These are phyloP conservation scores for Usnea hakonensis DNA, from an alignment of 495 filamentous ascomycete genomes.

Conservation along the genomic window DNA sequence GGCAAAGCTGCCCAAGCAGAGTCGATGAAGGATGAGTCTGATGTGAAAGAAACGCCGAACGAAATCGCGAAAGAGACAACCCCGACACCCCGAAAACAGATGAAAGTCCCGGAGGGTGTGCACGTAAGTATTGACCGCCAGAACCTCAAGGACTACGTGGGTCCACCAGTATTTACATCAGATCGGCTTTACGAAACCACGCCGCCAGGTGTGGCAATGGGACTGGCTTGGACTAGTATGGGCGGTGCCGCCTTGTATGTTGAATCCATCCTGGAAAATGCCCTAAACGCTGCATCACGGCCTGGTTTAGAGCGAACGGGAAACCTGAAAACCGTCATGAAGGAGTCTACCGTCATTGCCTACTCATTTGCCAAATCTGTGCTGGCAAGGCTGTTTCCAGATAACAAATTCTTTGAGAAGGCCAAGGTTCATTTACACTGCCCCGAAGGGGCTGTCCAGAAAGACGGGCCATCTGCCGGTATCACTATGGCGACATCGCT, in stretches of 20 bases:
- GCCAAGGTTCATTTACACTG: slow-evolving; percentile 94
- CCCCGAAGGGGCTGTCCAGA: slow-evolving; percentile 92
- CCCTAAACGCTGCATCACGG: slow-evolving; percentile 59
- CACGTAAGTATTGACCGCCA: slow-evolving; percentile 83
- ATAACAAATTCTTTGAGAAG: slow-evolving; percentile 94
- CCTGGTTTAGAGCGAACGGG: slow-evolving; percentile 84
- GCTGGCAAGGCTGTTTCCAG: slow-evolving; percentile 73
- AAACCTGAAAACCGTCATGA: slow-evolving; percentile 95
- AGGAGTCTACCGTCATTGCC: slow-evolving; percentile 87
- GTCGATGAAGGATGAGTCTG: slow-evolving; percentile 52
- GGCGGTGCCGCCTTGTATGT: slow-evolving; percentile 95
- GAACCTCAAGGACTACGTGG: slow-evolving; percentile 94
- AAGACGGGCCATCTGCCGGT: slow-evolving; percentile 91
- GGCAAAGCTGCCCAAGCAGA: slow-evolving; percentile 76
- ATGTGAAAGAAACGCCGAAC: slow-evolving; percentile 49
- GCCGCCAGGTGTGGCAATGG: slow-evolving; percentile 97
- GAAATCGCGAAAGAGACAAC: slow-evolving; percentile 63
- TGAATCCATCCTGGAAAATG: slow-evolving; percentile 87
- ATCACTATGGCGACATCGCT: slow-evolving; percentile 95
- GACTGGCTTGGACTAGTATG: slow-evolving; percentile 97
- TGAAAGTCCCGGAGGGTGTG: slow-evolving; percentile 80
- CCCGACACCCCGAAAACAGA: slow-evolving; percentile 66
- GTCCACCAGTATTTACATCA: slow-evolving; percentile 88
- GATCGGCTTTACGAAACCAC: slow-evolving; percentile 93
- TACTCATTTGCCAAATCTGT: slow-evolving; percentile 92